phyloP scores from a whole-genome alignment of 2,329 filamentous ascomycete species.

The Sodiomyces alkalinus region DNA sequence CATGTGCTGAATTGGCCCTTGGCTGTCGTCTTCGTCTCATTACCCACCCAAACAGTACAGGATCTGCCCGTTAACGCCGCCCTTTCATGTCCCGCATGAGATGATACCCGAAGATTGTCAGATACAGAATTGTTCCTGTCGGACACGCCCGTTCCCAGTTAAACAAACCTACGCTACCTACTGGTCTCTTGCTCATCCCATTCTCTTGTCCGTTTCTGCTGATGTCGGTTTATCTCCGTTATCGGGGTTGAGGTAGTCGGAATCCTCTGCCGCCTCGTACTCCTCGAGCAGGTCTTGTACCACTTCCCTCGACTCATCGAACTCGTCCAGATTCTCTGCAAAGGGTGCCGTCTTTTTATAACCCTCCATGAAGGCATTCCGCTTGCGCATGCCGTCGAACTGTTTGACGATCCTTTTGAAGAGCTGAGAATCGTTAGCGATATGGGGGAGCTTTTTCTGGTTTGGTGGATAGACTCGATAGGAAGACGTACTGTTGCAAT shows the following conservation, averaged over 20 bases:
- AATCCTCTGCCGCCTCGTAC: slow-evolving; percentile 88
- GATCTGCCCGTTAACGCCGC: too few species aligned
- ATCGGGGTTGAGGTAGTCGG: slow-evolving; percentile 75
- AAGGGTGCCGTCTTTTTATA: slow-evolving; percentile 96
- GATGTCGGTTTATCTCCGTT: slow-evolving; percentile 35
- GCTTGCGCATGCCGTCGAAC: slow-evolving; percentile 88
- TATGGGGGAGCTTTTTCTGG: too few species aligned
- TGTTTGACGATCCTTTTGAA: slow-evolving; percentile 89
- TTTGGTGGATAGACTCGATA: background rate
- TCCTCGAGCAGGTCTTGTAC: slow-evolving; percentile 83
- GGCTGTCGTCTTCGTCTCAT: too few species aligned
- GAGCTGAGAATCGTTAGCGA: slow-evolving; percentile 29
- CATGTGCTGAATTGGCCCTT: too few species aligned
- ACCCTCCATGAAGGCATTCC: slow-evolving; percentile 88
- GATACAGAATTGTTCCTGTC: too few species aligned
- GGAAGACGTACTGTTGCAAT: slow-evolving; percentile 59
- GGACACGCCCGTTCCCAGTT: too few species aligned
- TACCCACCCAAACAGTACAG: too few species aligned
- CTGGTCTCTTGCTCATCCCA: too few species aligned
- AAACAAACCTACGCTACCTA: too few species aligned
- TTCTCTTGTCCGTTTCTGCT: slow-evolving; percentile 36
- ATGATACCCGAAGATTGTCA: too few species aligned
- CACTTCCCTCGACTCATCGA: slow-evolving; percentile 86
- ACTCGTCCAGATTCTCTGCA: slow-evolving; percentile 79
- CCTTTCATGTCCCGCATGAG: too few species aligned